These are phyloP conservation scores for Sporothrix inflata DNA, from an alignment of 2,329 filamentous ascomycete genomes.

Conservation along the genomic window DNA sequence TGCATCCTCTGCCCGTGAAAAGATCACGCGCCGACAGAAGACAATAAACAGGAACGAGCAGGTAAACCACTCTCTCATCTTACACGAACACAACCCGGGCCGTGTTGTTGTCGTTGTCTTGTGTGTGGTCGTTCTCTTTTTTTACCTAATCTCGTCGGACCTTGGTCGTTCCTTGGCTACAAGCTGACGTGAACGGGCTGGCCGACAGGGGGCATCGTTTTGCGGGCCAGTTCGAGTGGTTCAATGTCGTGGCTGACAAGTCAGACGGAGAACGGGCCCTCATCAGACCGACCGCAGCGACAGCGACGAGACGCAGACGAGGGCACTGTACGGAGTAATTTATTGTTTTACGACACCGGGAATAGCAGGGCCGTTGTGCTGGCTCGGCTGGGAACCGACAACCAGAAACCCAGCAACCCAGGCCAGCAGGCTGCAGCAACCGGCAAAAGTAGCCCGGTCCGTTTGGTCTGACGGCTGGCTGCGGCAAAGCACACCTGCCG, in stretches of 20 bases:
- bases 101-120: neutral
- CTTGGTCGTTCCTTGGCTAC: neutral
- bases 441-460: neutral
- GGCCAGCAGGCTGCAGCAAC: neutral
- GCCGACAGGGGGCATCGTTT: neutral
- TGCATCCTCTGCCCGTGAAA: too few relatives aligned
- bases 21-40: too few relatives aligned
- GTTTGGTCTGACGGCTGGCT: neutral
- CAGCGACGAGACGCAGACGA: too few relatives aligned
- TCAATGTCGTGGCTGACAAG: conserved; percentile 1
- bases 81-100: neutral
- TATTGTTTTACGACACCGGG: neutral
- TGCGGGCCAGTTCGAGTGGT: too few relatives aligned
- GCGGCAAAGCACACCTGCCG: neutral
- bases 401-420: neutral
- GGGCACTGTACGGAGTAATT: too few relatives aligned
- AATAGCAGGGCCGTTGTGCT: neutral
- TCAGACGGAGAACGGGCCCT: neutral
- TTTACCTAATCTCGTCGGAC: neutral
- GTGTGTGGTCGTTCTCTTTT: neutral
- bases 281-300: neutral
- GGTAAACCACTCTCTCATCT: too few relatives aligned
- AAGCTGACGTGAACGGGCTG: neutral
- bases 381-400: neutral
- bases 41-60: too few relatives aligned